Evolutionary conservation across 2,329 filamentous ascomycete genomes (phyloP).

Genomic region (Rosellinia necatrix): DNA sequence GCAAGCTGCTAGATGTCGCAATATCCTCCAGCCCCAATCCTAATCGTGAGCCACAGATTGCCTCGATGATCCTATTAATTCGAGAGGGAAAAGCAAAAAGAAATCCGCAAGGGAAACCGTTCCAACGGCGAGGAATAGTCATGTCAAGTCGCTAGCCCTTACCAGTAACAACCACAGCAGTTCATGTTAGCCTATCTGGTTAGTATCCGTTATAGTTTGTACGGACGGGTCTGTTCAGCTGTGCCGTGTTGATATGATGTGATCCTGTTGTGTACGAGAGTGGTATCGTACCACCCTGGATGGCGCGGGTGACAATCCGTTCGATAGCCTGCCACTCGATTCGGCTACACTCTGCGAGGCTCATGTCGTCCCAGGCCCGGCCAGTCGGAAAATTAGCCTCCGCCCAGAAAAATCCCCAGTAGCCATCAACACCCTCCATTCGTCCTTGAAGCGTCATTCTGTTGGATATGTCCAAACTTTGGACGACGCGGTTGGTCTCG

Average conservation of each 20-base stretch:
- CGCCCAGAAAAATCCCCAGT: conserved; percentile 59
- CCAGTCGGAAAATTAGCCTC: conserved; percentile 51
- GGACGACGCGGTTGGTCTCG: conserved; percentile 51
- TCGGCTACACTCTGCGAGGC: conserved; percentile 51
- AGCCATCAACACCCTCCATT: conserved; percentile 43
- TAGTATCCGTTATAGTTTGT: background rate
- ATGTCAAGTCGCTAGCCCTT: background rate
- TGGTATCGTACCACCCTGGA: conserved; percentile 28
- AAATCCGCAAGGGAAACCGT: background rate
- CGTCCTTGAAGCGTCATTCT: conserved; percentile 44
- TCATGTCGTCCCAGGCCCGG: conserved; percentile 51
- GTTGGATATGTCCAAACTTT: conserved; percentile 47
- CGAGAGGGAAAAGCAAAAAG: background rate
- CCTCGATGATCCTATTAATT: background rate
- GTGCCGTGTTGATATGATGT: background rate
- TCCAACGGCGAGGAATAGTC: background rate
- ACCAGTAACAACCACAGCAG: background rate
- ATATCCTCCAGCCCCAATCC: background rate
- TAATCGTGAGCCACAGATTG: background rate
- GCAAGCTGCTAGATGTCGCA: background rate
- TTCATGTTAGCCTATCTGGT: background rate
- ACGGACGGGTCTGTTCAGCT: background rate
- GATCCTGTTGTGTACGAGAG: conserved; percentile 14
- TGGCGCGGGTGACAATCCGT: conserved; percentile 47
- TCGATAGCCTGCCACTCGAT: conserved; percentile 57